A percentile compares a stretch with the other conserved stretches of the same genome.
phyloP scores from a whole-genome alignment of 306 rosid genomes.

The Inga leiocalycina region DNA sequence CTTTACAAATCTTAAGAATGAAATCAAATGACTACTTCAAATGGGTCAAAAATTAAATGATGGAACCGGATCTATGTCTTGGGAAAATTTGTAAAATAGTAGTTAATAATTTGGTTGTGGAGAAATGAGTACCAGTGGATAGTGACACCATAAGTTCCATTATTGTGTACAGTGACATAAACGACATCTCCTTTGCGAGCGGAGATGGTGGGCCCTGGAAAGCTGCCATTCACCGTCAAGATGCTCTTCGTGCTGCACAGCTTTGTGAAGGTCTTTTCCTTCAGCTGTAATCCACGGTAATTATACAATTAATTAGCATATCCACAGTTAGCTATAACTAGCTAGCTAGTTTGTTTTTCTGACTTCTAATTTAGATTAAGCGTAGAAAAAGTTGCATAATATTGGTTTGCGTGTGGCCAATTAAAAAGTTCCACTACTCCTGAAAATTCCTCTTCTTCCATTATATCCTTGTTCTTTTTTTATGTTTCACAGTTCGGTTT shows the following conservation, averaged over 20 bases:
- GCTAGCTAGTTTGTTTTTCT: no score
- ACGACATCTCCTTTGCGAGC: constrained; percentile 46
- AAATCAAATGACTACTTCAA: no score
- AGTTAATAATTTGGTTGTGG: neutral
- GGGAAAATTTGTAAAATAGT: neutral
- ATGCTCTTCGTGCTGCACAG: constrained; percentile 51
- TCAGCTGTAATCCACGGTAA: no score
- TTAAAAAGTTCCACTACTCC: no score
- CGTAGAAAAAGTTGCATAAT: no score
- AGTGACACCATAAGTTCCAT: constrained; percentile 27
- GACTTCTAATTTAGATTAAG: no score
- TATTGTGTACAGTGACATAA: constrained; percentile 42
- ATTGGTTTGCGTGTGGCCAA: no score
- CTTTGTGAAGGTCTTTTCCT: neutral
- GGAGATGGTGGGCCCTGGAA: constrained; percentile 45
- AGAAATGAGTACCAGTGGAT: constrained; percentile 22
- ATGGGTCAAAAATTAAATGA: neutral
- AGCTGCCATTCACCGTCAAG: constrained; percentile 38
- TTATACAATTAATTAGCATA: no score
- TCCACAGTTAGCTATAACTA: no score
- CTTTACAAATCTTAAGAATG: neutral
- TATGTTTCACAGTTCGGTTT: neutral
- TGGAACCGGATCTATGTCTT: neutral
- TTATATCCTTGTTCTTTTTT: no score
- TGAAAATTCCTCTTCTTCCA: no score